Evolutionary conservation across 352 stramenopile species (phyloP).

Genomic region (Phytophthora palmivora): DNA sequence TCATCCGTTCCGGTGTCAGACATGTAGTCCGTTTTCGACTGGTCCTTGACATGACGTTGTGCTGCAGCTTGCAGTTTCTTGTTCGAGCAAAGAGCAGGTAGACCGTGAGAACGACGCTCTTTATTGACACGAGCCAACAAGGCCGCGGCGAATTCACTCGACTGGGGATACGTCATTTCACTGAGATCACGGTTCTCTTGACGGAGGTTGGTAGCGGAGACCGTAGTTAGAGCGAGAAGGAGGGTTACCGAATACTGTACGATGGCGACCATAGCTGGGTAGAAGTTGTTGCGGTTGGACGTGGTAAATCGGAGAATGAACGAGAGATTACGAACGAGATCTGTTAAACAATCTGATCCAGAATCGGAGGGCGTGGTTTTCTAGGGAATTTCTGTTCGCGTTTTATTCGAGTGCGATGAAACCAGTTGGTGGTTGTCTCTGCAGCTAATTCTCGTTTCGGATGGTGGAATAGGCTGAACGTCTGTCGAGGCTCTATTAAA

Average conservation of each 20-base stretch:
- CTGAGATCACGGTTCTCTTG: conserved; percentile 15
- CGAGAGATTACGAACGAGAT: neutral
- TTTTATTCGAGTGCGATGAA: conserved; percentile 4
- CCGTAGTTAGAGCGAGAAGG: conserved; percentile 3
- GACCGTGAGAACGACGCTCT: conserved; percentile 41
- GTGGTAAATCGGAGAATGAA: conserved; percentile 9
- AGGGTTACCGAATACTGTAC: conserved; percentile 14
- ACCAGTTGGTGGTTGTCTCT: conserved; percentile 4
- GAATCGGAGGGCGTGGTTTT: neutral
- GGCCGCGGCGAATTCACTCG: conserved; percentile 1
- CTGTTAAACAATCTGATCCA: neutral
- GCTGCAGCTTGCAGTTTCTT: conserved; percentile 32
- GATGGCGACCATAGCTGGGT: conserved; percentile 4
- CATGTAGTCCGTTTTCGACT: conserved; percentile 49
- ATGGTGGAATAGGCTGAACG: conserved; percentile 5
- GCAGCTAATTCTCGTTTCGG: too few relatives aligned
- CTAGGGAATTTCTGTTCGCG: too few relatives aligned
- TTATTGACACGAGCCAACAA: conserved; percentile 50
- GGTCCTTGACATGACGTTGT: conserved; percentile 36
- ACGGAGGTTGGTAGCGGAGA: conserved; percentile 15
- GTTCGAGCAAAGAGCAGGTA: conserved; percentile 42
- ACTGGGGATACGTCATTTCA: conserved; percentile 4
- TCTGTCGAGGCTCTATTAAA: neutral
- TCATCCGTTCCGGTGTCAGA: conserved; percentile 45
- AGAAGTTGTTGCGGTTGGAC: neutral